Base-by-base conservation (phyloP, 352 stramenopile species). In the Achlya hypogyna region DNA sequence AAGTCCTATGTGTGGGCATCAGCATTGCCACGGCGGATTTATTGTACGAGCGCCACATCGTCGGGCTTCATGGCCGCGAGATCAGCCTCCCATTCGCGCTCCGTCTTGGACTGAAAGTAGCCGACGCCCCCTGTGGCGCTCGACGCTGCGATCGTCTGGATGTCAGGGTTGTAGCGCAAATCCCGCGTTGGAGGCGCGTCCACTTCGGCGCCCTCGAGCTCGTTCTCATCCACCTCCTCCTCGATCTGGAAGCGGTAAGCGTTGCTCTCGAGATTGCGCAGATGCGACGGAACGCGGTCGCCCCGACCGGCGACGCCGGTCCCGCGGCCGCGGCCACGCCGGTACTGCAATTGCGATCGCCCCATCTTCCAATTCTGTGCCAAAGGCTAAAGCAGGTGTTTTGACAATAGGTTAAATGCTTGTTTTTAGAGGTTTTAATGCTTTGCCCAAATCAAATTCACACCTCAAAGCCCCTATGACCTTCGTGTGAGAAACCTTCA, bases 331-430 rank as follows among this genome's bases (percentile, higher is more conserved):
- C 80, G 78, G 5, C 78, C 78, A 20, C 78, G 53, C 53, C 81
- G 74, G 69, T 81, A 90, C 67, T 91, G 87, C 4, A 91, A 68
- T 53, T 90, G 78, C 16, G 84, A 88, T 38, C 82, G 71, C 0
- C 84, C 84, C 84, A 93, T 91, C 45, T 47, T 66, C 27, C 10
- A 6, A n/a, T n/a, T n/a, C n/a, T n/a, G n/a, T n/a, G n/a, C n/a
- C n/a, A n/a, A n/a, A n/a, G n/a, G n/a, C n/a, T n/a, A n/a, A n/a
- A n/a, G n/a, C n/a, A n/a, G n/a, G n/a, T n/a, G n/a, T n/a, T n/a
- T n/a, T n/a, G n/a, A n/a, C n/a, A n/a, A n/a, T n/a, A n/a, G n/a
- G n/a, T n/a, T n/a, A n/a, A n/a, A n/a, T n/a, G n/a, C n/a, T n/a
- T n/a, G n/a, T n/a, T n/a, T n/a, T n/a, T n/a, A n/a, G n/a, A n/a